A percentile compares a stretch with the other conserved stretches of the same genome.
These are phyloP conservation scores for Sclerotinia trifoliorum DNA, from an alignment of 2,329 filamentous ascomycete species.

Conservation along the genomic window DNA sequence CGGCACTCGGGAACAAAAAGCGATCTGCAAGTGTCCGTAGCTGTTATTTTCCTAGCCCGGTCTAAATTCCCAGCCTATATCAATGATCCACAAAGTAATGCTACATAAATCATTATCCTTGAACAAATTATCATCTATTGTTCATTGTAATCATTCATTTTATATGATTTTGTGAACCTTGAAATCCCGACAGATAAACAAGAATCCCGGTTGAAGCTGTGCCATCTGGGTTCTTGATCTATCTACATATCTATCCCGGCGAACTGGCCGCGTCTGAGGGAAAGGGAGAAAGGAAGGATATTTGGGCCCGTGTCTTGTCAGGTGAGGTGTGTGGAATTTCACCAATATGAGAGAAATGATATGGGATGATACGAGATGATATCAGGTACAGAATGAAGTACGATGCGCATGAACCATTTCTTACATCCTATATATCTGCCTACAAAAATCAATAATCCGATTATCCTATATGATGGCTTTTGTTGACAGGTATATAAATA, in stretches of 20 bases:
- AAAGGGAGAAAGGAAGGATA: background rate
- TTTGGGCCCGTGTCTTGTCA: constrained; percentile 3
- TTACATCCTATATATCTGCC: constrained; percentile 3
- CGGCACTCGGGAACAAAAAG: constrained; percentile 16
- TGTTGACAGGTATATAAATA: constrained; percentile 12
- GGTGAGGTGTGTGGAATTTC: background rate
- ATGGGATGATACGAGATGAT: background rate
- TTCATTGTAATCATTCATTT: background rate
- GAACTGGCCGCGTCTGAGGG: constrained; percentile 15
- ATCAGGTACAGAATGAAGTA: background rate
- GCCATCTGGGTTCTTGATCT: background rate
- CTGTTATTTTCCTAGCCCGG: constrained; percentile 10
- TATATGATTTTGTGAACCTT: background rate
- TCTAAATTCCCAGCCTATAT: background rate
- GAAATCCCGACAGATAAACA: constrained; percentile 11
- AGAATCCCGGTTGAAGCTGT: constrained; percentile 8
- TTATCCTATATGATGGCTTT: background rate
- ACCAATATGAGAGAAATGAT: background rate
- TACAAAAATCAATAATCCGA: background rate
- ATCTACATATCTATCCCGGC: constrained; percentile 9
- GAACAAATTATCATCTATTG: constrained; percentile 1
- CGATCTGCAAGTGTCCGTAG: constrained; percentile 21
- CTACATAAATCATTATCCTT: background rate
- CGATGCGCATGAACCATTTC: constrained; percentile 2
- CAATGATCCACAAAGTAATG: constrained; percentile 8